Base-by-base conservation (phyloP, 176 grass and related monocot genomes). In the Rhipidocladum racemiflorum region DNA sequence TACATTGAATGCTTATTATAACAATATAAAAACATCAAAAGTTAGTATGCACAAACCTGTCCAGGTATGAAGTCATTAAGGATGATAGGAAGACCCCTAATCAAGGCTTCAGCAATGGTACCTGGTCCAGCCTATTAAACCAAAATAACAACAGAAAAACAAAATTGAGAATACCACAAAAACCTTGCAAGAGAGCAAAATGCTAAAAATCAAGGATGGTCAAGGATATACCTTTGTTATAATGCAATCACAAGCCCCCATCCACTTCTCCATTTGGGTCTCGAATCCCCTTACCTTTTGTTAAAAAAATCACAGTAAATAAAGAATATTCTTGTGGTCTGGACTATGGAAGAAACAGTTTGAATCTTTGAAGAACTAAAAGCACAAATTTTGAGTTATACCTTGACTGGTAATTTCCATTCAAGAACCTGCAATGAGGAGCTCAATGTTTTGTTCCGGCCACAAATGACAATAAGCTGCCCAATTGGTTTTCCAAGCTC, bases 201-300 rank as follows among this genome's bases (percentile, higher is more conserved):
- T 46, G 15, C 18, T 73, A 73, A 59, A 15, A 70, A 76, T 68
- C 17, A 16, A 56, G 16, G 60, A 83, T 6, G 6, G 49, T 84
- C 20, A 81, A 61, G 8, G 25, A 43, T 65, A 51, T 85, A 95
- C 96, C 91, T 99, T 99, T 76, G 96, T 99, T 91, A 99, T 99
- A 91, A 99, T 91, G 65, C 96, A 99, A 77, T 99, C 96, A 85
- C 92, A 99, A 67, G 91, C 87, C 9, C 92, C 96, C 96, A 99
- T 99, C 96, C 96, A 99, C 71, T 99, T 99, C 87, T 99, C 96
- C 96, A 99, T 99, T 80, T 99, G 96, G 24, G 92, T 99, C 68
- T 95, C 96, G 74, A 99, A 99, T 88, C 96, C 96, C 65, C 93
- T 88, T 64, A 99, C 74, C 96, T 99, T 85, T 86, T 69, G 77